Evolutionary conservation across 306 rosid species (phyloP).

Genomic region (Medicago truncatula): DNA sequence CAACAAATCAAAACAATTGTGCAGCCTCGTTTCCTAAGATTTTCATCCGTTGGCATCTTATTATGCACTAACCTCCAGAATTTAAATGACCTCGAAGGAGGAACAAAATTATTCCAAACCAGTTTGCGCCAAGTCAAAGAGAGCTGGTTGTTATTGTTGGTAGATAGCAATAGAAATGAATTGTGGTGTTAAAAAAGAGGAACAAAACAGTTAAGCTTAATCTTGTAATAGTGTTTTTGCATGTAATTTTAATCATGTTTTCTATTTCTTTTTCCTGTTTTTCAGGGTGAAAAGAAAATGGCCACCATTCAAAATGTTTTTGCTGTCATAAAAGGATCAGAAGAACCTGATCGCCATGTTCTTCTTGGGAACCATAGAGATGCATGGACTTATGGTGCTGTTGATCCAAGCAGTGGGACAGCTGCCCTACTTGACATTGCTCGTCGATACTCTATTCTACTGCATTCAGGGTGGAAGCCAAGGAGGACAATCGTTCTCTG

Average conservation of each 20-base stretch:
- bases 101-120: too few relatives aligned
- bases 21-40: too few relatives aligned
- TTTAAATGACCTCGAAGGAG: too few relatives aligned
- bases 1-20: too few relatives aligned
- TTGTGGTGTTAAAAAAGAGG: neutral
- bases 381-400: conserved; percentile 98
- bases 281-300: conserved; percentile 84
- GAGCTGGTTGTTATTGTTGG: neutral
- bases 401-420: conserved; percentile 96
- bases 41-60: too few relatives aligned
- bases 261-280: too few relatives aligned
- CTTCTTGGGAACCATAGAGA: conserved; percentile 96
- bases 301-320: conserved; percentile 73
- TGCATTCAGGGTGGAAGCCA: conserved; percentile 74
- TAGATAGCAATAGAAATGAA: conserved; percentile 4
- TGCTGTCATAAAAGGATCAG: conserved; percentile 77
- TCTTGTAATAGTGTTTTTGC: conserved; percentile 14
- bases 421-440: conserved; percentile 91
- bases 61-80: too few relatives aligned
- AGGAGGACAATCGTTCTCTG: conserved; percentile 66
- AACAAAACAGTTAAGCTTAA: conserved; percentile 2
- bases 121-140: too few relatives aligned
- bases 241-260: conserved; percentile 16
- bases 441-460: conserved; percentile 74
- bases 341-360: conserved; percentile 92